These are phyloP conservation scores for Eucalyptus cladocalyx DNA, from an alignment of 345 rosid species.

Conservation along the genomic window DNA sequence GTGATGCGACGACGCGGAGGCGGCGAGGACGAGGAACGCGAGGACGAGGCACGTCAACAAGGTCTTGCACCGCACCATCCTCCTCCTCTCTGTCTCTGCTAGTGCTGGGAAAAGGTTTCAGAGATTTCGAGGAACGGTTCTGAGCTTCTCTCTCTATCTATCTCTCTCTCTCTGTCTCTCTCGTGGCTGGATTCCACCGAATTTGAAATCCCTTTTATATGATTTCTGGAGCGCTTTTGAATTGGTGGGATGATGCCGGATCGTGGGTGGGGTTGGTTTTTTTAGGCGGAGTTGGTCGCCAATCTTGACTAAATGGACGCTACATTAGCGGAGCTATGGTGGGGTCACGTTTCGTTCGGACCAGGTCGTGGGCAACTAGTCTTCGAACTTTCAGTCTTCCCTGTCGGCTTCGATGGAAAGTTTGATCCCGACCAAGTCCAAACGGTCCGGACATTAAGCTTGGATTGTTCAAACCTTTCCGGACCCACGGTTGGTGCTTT, in stretches of 20 bases:
- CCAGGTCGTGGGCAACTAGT: not conserved
- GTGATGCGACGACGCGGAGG: not conserved
- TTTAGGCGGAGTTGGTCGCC: not conserved
- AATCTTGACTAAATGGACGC: not conserved
- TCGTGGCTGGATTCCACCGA: not conserved
- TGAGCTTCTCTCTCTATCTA: not conserved
- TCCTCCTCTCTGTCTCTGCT: not conserved
- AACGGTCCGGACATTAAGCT: not conserved
- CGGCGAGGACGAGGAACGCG: not conserved
- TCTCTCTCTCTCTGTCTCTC: not conserved
- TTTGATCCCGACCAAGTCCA: not conserved
- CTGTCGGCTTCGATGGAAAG: not conserved
- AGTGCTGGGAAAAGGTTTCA: not conserved
- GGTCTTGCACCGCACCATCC: not conserved
- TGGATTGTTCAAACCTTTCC: fast-evolving
- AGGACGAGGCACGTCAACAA: not conserved
- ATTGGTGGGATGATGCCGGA: not conserved
- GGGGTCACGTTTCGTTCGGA: not conserved
- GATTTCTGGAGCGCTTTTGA: not conserved
- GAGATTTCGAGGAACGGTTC: not conserved
- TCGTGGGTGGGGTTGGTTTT: not conserved
- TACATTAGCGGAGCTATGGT: not conserved
- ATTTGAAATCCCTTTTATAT: not conserved
- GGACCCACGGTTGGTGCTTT: not conserved
- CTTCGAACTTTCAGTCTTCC: not conserved